phyloP scores from a whole-genome alignment of 225 moss, liverwort and hornwort genomes.

The Pleurozium schreberi region DNA sequence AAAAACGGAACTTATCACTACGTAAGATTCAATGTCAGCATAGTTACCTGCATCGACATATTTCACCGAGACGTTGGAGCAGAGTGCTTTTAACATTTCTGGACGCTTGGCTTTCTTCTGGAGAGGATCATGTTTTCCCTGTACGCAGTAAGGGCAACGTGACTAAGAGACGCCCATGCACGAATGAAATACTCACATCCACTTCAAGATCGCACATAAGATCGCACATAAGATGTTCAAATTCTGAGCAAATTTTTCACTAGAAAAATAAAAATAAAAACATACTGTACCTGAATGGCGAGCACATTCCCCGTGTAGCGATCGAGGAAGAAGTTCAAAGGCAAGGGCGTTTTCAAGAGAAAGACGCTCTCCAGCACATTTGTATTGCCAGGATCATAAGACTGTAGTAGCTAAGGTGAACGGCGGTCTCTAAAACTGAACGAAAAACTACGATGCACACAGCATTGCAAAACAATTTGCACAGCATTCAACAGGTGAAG shows the following conservation, averaged over 20 bases:
- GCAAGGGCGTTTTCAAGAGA: conserved; percentile 69
- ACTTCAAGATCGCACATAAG: not conserved
- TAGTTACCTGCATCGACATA: conserved; percentile 75
- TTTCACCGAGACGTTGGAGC: conserved; percentile 73
- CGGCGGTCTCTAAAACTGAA: not conserved
- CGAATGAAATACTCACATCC: not conserved
- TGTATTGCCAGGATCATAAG: conserved; percentile 84
- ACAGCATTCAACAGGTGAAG: not conserved
- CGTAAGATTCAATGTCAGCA: not conserved
- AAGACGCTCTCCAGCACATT: conserved; percentile 80
- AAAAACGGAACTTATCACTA: not conserved
- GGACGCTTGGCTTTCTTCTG: conserved; percentile 67
- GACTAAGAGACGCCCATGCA: not conserved
- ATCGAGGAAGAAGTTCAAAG: conserved; percentile 82
- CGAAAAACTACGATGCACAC: not conserved
- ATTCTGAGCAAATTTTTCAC: not conserved
- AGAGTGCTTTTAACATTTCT: conserved; percentile 72
- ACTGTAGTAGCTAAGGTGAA: conserved; percentile 56
- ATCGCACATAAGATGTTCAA: not conserved
- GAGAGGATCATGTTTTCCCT: conserved; percentile 85
- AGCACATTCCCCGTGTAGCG: conserved; percentile 64
- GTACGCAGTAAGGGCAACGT: not conserved
- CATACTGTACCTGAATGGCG: conserved; percentile 53
- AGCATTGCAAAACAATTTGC: not conserved
- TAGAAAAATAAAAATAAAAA: not conserved